phyloP scores from a whole-genome alignment of 2,329 filamentous ascomycete species.

The Didymella pinodella region DNA sequence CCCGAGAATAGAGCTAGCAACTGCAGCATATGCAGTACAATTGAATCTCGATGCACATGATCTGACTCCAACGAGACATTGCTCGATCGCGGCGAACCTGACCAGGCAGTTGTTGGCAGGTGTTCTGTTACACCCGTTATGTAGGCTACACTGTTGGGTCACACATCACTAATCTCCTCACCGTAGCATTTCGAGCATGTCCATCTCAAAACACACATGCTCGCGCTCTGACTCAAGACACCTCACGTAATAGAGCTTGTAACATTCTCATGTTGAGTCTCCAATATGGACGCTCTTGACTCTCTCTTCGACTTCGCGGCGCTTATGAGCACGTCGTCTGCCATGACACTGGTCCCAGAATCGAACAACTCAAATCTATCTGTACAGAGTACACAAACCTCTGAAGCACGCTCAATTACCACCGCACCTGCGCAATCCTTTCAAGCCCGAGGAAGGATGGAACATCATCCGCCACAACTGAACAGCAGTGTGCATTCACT shows the following conservation, averaged over 20 bases:
- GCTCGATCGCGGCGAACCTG: constrained; percentile 3
- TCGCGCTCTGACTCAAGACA: not conserved
- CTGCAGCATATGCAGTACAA: not conserved
- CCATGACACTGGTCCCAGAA: constrained; percentile 2
- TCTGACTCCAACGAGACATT: not conserved
- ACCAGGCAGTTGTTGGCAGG: constrained; percentile 11
- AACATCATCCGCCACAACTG: not conserved
- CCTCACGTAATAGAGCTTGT: not conserved
- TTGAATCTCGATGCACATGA: not conserved
- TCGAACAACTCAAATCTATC: not conserved
- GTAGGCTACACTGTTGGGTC: constrained; percentile 5
- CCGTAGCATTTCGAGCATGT: not conserved
- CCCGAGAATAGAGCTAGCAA: not conserved
- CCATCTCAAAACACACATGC: not conserved
- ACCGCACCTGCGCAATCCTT: not conserved
- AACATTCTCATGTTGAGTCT: no score
- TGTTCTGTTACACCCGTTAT: constrained; percentile 18
- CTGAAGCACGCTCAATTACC: not conserved
- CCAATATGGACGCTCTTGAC: constrained; percentile 31
- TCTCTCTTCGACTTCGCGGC: constrained; percentile 26
- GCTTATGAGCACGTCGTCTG: constrained; percentile 12
- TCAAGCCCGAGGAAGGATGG: not conserved
- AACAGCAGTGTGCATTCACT: not conserved
- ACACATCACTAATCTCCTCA: not conserved
- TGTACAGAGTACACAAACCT: not conserved